A percentile compares a stretch with the other conserved stretches of the same genome.
Conservation (phyloP, 2,329 filamentous ascomycete species). For the Fusarium bulbicola region DNA sequence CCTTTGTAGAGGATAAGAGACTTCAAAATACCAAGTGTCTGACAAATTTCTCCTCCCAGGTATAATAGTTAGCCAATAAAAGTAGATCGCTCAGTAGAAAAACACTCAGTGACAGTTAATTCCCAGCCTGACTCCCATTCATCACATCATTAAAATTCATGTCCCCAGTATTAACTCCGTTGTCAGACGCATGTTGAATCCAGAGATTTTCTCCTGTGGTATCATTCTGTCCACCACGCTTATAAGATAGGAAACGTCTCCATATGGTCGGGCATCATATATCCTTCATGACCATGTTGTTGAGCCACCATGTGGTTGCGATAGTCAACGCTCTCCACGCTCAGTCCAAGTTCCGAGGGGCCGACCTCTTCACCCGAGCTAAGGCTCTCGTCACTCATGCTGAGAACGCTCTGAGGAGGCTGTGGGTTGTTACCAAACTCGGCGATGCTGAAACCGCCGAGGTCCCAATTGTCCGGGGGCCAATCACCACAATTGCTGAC, state of each 20-base stretch:
- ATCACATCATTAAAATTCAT: conserved; percentile 19
- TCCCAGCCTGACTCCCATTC: not conserved
- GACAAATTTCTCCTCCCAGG: conserved; percentile 1
- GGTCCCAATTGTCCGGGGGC: conserved; percentile 67
- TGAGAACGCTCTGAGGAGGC: conserved; percentile 63
- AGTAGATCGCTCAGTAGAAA: conserved; percentile 17
- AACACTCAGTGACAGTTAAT: not conserved
- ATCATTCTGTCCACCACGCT: conserved; percentile 27
- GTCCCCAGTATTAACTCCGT: conserved; percentile 22
- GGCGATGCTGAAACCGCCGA: conserved; percentile 59
- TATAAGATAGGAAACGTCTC: conserved; percentile 37
- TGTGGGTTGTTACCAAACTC: conserved; percentile 56
- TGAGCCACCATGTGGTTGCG: conserved; percentile 41
- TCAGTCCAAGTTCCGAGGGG: conserved; percentile 56
- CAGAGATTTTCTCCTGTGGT: conserved; percentile 24
- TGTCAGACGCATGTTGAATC: conserved; percentile 10
- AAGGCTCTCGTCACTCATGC: conserved; percentile 66
- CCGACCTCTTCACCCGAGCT: conserved; percentile 64
- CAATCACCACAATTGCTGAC: conserved; percentile 56
- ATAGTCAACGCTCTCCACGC: conserved; percentile 50
- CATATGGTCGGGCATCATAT: conserved; percentile 39
- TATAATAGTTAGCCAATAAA: conserved; percentile 17
- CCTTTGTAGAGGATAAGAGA: not conserved
- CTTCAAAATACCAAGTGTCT: conserved; percentile 1
- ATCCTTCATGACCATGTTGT: conserved; percentile 32